Base-by-base conservation (phyloP, 768 basidiomycete species). In the Pholiota microspora region DNA sequence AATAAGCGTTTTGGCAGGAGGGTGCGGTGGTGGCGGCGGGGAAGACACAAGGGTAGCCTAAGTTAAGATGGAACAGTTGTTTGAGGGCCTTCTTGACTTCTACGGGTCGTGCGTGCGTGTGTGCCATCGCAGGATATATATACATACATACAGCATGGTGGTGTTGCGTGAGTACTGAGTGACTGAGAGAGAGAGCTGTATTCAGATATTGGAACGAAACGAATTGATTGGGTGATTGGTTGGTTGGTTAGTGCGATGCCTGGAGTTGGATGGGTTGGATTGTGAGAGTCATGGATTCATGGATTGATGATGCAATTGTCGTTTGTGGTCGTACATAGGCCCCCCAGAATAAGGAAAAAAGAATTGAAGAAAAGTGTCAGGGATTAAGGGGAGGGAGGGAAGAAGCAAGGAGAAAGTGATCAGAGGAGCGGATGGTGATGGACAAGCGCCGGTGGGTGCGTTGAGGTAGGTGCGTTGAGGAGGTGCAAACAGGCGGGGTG, bases 341-440 rank as follows among this genome's bases (percentile, higher is more conserved):
- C n/a, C 38, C 44, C 38, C 34, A 47, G 49, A 48, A 31, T 49
- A 28, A 54, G 24, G 54, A 31, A 50, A 38, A 51, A 38, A 49
- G 53, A 35, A 31, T 7, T 10, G 9, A 21, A 42, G 15, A 13
- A 51, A 40, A 12, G 3, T 31, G 29, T 6, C 12, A 12, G 29
- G 6, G 29, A 6, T 31, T 31, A 4, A n/a, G 7, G 35, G 21
- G 7, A 27, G 16, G 4, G 15, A 36, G 16, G 25, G 34, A 21
- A 25, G 2, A 29, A 51, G 9, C 15, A 44, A 27, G 16, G 40
- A 51, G n/a, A n/a, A n/a, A n/a, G n/a, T n/a, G n/a, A n/a, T n/a
- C n/a, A n/a, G 28, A 29, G 40, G 18, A 25, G 25, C 18, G 18
- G 23, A 15, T 18, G 21, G 25, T 18, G 28, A 42, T 18, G 40